Conservation (phyloP, 352 stramenopile genomes). For the Phytophthora fragariae region DNA sequence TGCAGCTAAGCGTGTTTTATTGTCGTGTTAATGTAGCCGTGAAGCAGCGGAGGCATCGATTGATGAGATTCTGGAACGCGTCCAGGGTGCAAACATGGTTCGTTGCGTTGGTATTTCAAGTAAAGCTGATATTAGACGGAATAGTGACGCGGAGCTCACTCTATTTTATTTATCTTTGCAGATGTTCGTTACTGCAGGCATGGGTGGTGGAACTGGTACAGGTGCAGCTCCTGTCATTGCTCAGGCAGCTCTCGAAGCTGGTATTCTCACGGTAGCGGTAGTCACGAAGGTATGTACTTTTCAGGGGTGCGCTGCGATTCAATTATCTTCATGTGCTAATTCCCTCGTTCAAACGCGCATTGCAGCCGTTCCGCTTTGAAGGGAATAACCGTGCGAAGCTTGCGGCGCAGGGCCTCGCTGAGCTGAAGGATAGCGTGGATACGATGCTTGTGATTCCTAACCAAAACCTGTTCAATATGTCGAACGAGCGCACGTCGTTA, state of each 20-base stretch:
- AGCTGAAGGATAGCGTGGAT: slow-evolving; percentile 87
- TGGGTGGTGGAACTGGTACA: slow-evolving; percentile 86
- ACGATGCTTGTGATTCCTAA: slow-evolving; percentile 92
- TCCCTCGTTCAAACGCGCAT: neutral
- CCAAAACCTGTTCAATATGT: slow-evolving; percentile 92
- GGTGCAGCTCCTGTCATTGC: slow-evolving; percentile 87
- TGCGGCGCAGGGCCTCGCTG: slow-evolving; percentile 72
- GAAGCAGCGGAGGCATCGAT: slow-evolving; percentile 81
- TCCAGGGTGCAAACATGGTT: slow-evolving; percentile 89
- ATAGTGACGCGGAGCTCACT: neutral
- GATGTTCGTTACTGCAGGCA: slow-evolving; percentile 91
- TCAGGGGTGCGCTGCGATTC: neutral
- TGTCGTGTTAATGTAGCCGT: slow-evolving; percentile 41
- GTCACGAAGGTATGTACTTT: slow-evolving; percentile 75
- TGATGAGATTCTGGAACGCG: slow-evolving; percentile 87
- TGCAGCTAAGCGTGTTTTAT: neutral
- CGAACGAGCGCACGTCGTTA: slow-evolving; percentile 84
- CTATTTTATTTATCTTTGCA: slow-evolving; percentile 28
- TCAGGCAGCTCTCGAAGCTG: slow-evolving; percentile 81
- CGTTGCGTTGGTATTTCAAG: slow-evolving; percentile 9
- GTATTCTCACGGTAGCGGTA: slow-evolving; percentile 86
- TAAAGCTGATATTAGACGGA: neutral
- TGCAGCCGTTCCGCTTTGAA: slow-evolving; percentile 85
- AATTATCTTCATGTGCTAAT: slow-evolving; percentile 1
- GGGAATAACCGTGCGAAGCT: slow-evolving; percentile 85